Evolutionary conservation across 768 basidiomycete species (phyloP).

Genomic region (Paxillus involutus): DNA sequence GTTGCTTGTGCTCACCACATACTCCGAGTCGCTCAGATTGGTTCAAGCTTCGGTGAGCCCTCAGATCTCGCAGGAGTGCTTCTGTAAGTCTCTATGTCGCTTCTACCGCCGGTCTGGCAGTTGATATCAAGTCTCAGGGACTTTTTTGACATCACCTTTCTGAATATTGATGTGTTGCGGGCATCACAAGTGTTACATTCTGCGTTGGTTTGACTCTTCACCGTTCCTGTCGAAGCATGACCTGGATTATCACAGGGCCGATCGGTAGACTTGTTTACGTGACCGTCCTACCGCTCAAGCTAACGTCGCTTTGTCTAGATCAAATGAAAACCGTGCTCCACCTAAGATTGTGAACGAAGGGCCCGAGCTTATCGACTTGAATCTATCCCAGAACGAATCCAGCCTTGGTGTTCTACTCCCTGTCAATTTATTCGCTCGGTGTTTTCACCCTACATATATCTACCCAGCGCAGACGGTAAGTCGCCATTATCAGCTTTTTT

Average conservation of each 20-base stretch:
- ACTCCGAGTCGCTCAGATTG: slow-evolving; percentile 14
- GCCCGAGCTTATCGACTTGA: slow-evolving; percentile 23
- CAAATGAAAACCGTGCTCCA: slow-evolving; percentile 8
- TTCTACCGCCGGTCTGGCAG: slow-evolving; percentile 26
- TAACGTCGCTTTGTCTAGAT: slow-evolving; percentile 13
- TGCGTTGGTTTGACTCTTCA: slow-evolving; percentile 19
- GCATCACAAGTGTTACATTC: slow-evolving; percentile 21
- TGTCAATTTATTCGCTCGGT: slow-evolving; percentile 14
- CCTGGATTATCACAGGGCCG: slow-evolving; percentile 8
- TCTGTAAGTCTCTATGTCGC: slow-evolving; percentile 13
- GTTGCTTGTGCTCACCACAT: slow-evolving; percentile 1
- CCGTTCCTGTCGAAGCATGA: slow-evolving; percentile 13
- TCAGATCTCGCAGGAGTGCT: slow-evolving; percentile 19
- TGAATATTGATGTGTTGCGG: slow-evolving; percentile 17
- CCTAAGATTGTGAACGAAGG: slow-evolving; percentile 19
- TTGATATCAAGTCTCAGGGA: slow-evolving; percentile 21
- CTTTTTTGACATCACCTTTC: slow-evolving; percentile 20
- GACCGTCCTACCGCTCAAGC: slow-evolving; percentile 10
- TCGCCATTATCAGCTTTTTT: slow-evolving; percentile 11
- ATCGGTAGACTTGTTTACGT: slow-evolving; percentile 21
- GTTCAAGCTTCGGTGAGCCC: slow-evolving; percentile 8
- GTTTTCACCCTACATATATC: slow-evolving; percentile 24
- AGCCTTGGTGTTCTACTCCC: slow-evolving; percentile 11
- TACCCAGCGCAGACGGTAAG: slow-evolving; percentile 18
- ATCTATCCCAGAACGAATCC: slow-evolving; percentile 19